Conservation (phyloP, 2,329 filamentous ascomycete genomes). For the Hypocreales sp. region DNA sequence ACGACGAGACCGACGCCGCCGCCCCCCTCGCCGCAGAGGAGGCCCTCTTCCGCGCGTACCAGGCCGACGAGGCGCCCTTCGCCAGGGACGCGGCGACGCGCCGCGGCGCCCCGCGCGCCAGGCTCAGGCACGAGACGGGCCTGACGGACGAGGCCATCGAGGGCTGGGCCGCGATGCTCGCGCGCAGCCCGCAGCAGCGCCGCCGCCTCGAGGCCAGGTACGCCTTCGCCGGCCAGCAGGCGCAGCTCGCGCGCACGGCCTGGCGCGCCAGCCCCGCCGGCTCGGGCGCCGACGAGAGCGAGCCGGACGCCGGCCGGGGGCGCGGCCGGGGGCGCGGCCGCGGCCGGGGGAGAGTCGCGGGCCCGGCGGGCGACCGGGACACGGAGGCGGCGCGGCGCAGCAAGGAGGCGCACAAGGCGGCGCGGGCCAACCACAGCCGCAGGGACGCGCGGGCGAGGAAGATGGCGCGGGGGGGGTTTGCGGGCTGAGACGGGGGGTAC, state of each 20-base stretch:
- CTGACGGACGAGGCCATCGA: constrained; percentile 93
- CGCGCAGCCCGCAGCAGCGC: constrained; percentile 52
- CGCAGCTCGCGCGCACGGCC: constrained; percentile 46
- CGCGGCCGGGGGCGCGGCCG: constrained; percentile 32
- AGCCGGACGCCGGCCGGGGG: constrained; percentile 19
- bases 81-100: constrained; percentile 56
- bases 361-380: constrained; percentile 50
- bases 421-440: constrained; percentile 74
- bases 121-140: constrained; percentile 58
- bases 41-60: constrained; percentile 57
- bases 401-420: constrained; percentile 73
- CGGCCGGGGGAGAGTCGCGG: constrained; percentile 43
- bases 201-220: constrained; percentile 57
- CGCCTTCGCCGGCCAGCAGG: constrained; percentile 51
- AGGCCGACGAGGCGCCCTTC: constrained; percentile 49
- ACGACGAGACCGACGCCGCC: constrained; percentile 32
- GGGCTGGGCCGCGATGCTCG: constrained; percentile 82
- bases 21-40: constrained; percentile 51
- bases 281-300: constrained; percentile 42
- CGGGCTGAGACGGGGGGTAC: constrained; percentile 13
- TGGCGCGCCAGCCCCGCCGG: constrained; percentile 41
- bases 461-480: constrained; percentile 38
- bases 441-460: constrained; percentile 54
- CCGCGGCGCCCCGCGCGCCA: constrained; percentile 42
- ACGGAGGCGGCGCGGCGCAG: constrained; percentile 55